phyloP scores from a whole-genome alignment of 345 rosid genomes.

The Rhodomyrtus tomentosa region DNA sequence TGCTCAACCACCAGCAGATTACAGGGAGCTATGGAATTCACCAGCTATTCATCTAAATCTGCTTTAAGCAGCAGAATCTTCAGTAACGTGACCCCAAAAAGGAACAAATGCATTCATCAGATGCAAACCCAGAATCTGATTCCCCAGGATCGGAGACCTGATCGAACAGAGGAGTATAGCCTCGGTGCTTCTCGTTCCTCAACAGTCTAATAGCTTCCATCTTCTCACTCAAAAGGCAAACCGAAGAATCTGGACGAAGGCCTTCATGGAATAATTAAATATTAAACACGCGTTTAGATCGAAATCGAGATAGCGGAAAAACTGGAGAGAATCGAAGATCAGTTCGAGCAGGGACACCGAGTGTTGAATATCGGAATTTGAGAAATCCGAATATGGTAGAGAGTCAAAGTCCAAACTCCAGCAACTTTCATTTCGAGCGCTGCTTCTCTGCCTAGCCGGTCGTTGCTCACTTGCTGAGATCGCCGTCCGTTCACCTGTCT shows the following conservation, averaged over 20 bases:
- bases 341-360: too few relatives aligned
- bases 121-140: conserved; percentile 35
- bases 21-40: background rate
- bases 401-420: too few relatives aligned
- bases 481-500: too few relatives aligned
- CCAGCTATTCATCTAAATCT: background rate
- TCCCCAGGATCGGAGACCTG: conserved; percentile 48
- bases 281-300: too few relatives aligned
- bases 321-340: too few relatives aligned
- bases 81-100: background rate
- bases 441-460: too few relatives aligned
- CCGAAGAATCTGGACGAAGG: conserved; percentile 47
- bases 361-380: too few relatives aligned
- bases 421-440: too few relatives aligned
- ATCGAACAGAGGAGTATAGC: conserved; percentile 60
- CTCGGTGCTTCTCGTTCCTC: conserved; percentile 61
- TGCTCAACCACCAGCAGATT: background rate
- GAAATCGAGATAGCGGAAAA: too few relatives aligned
- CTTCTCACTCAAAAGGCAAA: conserved; percentile 36
- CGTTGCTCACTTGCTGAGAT: too few relatives aligned
- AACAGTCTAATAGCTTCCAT: conserved; percentile 34
- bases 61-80: background rate
- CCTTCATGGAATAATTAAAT: too few relatives aligned
- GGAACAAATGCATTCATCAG: background rate
- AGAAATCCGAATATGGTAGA: too few relatives aligned